Percentiles rank a stretch among this genome's conserved stretches.
Conservation (phyloP, 495 filamentous ascomycete species). For the Penicillium manginii region DNA sequence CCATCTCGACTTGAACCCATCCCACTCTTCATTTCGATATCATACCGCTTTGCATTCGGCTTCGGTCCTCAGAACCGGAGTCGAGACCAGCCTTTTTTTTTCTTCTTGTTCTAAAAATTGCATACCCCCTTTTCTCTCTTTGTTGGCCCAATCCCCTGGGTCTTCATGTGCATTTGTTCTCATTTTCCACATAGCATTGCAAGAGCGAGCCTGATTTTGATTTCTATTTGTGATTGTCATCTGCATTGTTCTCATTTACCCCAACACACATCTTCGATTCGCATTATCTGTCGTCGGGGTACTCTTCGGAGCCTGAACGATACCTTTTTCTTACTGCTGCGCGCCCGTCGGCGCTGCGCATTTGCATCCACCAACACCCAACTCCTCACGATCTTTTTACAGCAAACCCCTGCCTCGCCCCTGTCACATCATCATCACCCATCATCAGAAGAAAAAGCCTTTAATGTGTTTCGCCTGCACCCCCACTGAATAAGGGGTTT, state of each 20-base stretch:
- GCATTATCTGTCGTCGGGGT: slow-evolving; percentile 18
- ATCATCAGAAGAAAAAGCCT: slow-evolving; percentile 27
- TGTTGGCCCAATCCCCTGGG: slow-evolving; percentile 37
- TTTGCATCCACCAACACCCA: slow-evolving; percentile 27
- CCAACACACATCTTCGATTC: slow-evolving; percentile 21
- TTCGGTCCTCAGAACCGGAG: slow-evolving; percentile 27
- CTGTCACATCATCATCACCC: slow-evolving; percentile 14
- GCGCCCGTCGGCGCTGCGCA: slow-evolving; percentile 34
- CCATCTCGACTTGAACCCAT: slow-evolving; percentile 15
- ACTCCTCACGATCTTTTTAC: slow-evolving; percentile 33
- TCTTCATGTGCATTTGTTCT: slow-evolving; percentile 45
- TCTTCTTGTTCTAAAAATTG: slow-evolving; percentile 44
- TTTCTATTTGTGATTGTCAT: slow-evolving; percentile 43
- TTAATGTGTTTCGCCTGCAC: slow-evolving; percentile 41
- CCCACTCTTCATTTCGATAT: slow-evolving; percentile 15
- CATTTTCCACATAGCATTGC: slow-evolving; percentile 53
- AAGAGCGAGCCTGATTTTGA: slow-evolving; percentile 51
- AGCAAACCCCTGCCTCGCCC: slow-evolving; percentile 21
- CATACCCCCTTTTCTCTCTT: slow-evolving; percentile 45
- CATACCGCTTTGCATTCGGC: slow-evolving; percentile 36
- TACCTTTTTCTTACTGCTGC: slow-evolving; percentile 26
- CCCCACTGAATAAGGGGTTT: not conserved
- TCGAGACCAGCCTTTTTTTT: slow-evolving; percentile 32
- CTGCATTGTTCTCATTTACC: slow-evolving; percentile 14
- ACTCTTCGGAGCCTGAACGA: slow-evolving; percentile 5